phyloP scores from a whole-genome alignment of 1,139 yeast genomes.

The Yamadazyma siamensis region DNA sequence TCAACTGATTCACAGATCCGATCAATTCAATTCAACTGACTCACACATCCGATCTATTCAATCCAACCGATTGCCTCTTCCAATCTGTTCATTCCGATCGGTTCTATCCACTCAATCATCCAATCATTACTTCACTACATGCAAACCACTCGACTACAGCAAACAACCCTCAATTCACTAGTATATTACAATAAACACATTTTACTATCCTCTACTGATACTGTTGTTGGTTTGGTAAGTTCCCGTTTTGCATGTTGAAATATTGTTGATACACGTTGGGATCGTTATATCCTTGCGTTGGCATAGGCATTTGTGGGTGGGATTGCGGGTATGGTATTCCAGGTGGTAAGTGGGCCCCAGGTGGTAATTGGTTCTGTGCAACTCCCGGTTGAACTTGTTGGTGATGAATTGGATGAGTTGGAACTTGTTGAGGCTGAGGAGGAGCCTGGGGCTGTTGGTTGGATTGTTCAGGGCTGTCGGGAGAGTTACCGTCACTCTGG shows the following conservation, averaged over 20 bases:
- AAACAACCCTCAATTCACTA: not conserved
- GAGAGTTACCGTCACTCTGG: constrained; percentile 52
- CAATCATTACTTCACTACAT: too few relatives aligned
- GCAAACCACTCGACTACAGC: not conserved
- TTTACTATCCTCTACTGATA: constrained; percentile 23
- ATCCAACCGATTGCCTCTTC: too few relatives aligned
- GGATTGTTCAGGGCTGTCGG: constrained; percentile 39
- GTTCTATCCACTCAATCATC: too few relatives aligned
- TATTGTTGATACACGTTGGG: constrained; percentile 57
- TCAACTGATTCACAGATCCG: too few relatives aligned
- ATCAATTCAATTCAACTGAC: too few relatives aligned
- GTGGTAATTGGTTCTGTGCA: constrained; percentile 33
- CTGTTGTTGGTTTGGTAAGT: constrained; percentile 43
- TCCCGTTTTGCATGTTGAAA: constrained; percentile 52
- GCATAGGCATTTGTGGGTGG: constrained; percentile 38
- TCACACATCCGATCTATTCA: too few relatives aligned
- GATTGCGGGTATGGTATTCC: constrained; percentile 40
- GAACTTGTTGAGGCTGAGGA: constrained; percentile 26
- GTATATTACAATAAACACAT: constrained; percentile 1
- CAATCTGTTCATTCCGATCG: too few relatives aligned
- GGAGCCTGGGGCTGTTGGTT: constrained; percentile 26
- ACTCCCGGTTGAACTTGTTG: constrained; percentile 23
- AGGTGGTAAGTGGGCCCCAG: constrained; percentile 46
- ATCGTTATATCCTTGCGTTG: constrained; percentile 23
- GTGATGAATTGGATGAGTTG: constrained; percentile 23